phyloP scores from a whole-genome alignment of 1,139 yeast species.

The Zygosaccharomyces sapae region DNA sequence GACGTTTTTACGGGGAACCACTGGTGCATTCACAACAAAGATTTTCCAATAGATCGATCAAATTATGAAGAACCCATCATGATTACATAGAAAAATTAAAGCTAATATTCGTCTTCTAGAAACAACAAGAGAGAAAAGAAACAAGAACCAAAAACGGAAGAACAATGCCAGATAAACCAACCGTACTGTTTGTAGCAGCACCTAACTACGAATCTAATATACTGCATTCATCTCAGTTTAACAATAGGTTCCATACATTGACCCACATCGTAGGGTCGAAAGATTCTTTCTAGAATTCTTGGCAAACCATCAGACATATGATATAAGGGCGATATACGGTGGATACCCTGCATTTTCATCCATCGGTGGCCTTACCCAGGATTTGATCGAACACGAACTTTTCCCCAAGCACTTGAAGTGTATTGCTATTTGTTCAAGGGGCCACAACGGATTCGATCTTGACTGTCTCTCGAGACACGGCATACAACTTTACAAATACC shows the following conservation, averaged over 20 bases:
- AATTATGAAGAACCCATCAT: slow-evolving; percentile 1
- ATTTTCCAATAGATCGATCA: slow-evolving; percentile 13
- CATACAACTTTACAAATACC: slow-evolving; percentile 28
- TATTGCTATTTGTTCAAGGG: slow-evolving; percentile 32
- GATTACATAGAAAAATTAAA: background rate
- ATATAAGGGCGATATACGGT: slow-evolving; percentile 30
- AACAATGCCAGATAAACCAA: slow-evolving; percentile 13
- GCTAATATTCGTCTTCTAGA: background rate
- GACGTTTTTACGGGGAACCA: slow-evolving; percentile 22
- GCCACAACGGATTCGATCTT: slow-evolving; percentile 30
- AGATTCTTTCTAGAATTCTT: slow-evolving; percentile 23
- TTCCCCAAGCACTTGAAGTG: slow-evolving; percentile 27
- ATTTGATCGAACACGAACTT: slow-evolving; percentile 23
- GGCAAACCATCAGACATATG: slow-evolving; percentile 15
- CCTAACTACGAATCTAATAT: slow-evolving; percentile 20
- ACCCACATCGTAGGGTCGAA: slow-evolving; percentile 18
- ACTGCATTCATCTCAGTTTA: slow-evolving; percentile 13
- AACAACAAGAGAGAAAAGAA: background rate
- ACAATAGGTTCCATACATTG: slow-evolving; percentile 15
- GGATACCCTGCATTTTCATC: slow-evolving; percentile 32
- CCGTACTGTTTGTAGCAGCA: slow-evolving; percentile 22
- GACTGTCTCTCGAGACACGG: slow-evolving; percentile 21
- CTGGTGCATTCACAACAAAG: slow-evolving; percentile 11
- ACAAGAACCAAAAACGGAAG: background rate
- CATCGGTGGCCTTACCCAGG: slow-evolving; percentile 31